phyloP scores from a whole-genome alignment of 768 basidiomycete genomes.

The Kwoniella mangroviensis region DNA sequence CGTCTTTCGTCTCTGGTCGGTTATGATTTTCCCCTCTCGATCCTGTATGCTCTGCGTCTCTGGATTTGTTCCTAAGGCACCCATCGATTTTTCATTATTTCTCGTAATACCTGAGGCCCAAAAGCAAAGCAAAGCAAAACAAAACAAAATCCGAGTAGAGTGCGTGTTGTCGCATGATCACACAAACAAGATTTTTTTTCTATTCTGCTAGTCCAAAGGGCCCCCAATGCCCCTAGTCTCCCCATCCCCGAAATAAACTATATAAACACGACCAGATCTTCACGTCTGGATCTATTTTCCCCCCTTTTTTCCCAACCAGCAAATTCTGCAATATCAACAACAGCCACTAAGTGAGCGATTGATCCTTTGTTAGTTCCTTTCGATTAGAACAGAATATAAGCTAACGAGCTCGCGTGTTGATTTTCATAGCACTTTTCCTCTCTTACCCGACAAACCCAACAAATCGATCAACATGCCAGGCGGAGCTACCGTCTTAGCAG shows the following conservation, averaged over 20 bases:
- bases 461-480: constrained; percentile 31
- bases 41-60: no score
- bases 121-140: no score
- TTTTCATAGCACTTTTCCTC: not conserved
- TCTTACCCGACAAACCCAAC: not conserved
- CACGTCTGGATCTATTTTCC: not conserved
- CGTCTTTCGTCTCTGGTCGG: no score
- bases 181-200: not conserved
- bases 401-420: not conserved
- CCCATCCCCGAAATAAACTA: not conserved
- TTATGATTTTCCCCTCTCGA: no score
- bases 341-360: not conserved
- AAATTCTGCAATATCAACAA: not conserved
- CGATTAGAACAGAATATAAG: not conserved
- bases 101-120: no score
- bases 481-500: constrained; percentile 36
- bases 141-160: no score
- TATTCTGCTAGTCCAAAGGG: not conserved
- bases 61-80: no score
- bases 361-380: not conserved
- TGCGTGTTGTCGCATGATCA: not conserved
- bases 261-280: not conserved
- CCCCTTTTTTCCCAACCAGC: not conserved
- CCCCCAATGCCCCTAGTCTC: not conserved
- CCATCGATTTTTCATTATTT: no score